phyloP scores from a whole-genome alignment of 2,329 filamentous ascomycete genomes.

The Botrytis pseudocinerea region DNA sequence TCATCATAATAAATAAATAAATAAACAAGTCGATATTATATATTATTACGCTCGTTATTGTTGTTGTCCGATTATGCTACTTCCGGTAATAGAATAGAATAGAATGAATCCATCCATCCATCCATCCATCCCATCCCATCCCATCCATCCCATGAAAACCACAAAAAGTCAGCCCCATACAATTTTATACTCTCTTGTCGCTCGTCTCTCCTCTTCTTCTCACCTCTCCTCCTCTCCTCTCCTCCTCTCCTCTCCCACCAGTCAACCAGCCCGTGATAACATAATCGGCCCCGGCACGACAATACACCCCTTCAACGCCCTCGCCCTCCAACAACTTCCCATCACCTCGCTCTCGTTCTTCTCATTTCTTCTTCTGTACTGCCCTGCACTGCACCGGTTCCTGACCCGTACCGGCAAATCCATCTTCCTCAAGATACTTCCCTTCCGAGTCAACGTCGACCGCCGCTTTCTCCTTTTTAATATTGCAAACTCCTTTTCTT shows the following conservation, averaged over 20 bases:
- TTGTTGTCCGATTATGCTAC: background rate
- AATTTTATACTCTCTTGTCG: background rate
- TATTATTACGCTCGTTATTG: background rate
- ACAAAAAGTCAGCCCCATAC: slow-evolving; percentile 1
- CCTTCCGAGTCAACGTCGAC: background rate
- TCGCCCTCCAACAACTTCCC: background rate
- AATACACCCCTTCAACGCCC: background rate
- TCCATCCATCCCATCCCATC: background rate
- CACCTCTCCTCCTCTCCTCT: background rate
- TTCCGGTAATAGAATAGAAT: background rate
- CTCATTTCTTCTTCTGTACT: background rate
- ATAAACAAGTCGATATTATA: no score
- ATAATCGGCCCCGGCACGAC: background rate
- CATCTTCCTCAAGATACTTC: background rate
- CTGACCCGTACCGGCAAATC: background rate
- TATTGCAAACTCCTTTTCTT: background rate
- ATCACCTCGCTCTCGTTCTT: background rate
- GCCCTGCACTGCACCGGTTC: background rate
- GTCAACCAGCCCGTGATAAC: background rate
- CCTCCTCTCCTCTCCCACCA: background rate
- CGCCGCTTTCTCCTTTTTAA: background rate
- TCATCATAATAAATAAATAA: no score
- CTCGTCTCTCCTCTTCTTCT: background rate
- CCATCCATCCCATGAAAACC: background rate
- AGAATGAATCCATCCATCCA: background rate